Percentiles rank a stretch among this genome's conserved stretches.
Conservation (phyloP, 768 basidiomycete species). For the Rhodotorula diobovata region DNA sequence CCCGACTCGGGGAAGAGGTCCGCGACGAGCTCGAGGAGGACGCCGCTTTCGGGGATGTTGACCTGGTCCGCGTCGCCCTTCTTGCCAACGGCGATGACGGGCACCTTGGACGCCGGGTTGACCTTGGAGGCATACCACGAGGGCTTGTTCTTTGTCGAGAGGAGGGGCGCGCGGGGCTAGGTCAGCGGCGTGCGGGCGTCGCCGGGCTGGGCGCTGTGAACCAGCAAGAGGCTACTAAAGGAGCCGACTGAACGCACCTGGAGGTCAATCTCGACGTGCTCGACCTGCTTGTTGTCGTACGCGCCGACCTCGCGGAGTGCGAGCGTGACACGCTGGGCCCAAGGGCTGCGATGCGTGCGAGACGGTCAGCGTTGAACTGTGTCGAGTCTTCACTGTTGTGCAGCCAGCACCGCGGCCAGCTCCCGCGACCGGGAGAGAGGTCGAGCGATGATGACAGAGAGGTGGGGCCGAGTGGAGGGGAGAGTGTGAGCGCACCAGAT, state of each 20-base stretch:
- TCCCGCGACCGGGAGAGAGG: too few species aligned
- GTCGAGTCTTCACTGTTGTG: too few species aligned
- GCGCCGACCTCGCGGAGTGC: slow-evolving; percentile 14
- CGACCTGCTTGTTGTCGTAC: background rate
- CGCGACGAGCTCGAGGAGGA: slow-evolving; percentile 26
- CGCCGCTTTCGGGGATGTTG: slow-evolving; percentile 23
- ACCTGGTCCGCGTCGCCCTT: background rate
- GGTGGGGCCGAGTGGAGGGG: background rate
- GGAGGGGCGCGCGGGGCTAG: too few species aligned
- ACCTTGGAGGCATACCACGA: slow-evolving; percentile 7
- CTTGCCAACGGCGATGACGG: slow-evolving; percentile 26
- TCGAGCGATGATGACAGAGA: too few species aligned
- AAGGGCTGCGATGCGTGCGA: background rate
- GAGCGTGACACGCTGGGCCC: slow-evolving; percentile 29
- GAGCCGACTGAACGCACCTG: background rate
- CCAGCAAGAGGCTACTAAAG: too few species aligned
- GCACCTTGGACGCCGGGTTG: slow-evolving; percentile 30
- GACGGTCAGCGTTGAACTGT: background rate
- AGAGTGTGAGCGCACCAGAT: slow-evolving; percentile 7
- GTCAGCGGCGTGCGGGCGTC: too few species aligned
- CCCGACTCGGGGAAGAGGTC: slow-evolving; percentile 14
- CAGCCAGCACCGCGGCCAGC: too few species aligned
- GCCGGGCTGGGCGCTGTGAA: too few species aligned
- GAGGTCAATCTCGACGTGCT: slow-evolving; percentile 21
- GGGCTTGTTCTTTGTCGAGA: slow-evolving; percentile 14